A percentile compares a stretch with the other conserved stretches of the same genome.
These are phyloP conservation scores for Suillus lakei DNA, from an alignment of 768 basidiomycete genomes.

Conservation along the genomic window DNA sequence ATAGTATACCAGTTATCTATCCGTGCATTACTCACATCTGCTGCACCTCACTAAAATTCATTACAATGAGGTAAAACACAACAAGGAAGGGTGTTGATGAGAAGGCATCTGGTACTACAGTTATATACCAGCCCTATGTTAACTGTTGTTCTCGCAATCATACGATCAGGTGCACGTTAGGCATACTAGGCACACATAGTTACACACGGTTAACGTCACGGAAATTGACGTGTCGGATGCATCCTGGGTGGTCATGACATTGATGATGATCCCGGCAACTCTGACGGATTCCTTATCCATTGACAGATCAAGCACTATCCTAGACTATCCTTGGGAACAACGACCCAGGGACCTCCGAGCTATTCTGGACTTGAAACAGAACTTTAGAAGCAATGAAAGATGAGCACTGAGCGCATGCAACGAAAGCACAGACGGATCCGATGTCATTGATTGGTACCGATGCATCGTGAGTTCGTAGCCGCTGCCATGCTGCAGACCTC, in stretches of 20 bases:
- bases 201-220: slow-evolving; percentile 9
- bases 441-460: background rate
- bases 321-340: background rate
- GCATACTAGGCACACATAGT: background rate
- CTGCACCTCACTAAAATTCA: background rate
- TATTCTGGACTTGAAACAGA: too few species aligned
- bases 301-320: background rate
- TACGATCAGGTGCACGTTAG: too few species aligned
- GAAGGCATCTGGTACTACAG: background rate
- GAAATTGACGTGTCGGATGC: slow-evolving; percentile 17
- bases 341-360: background rate
- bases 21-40: background rate
- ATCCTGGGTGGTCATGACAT: background rate
- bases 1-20: too few species aligned
- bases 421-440: too few species aligned
- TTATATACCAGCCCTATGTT: background rate
- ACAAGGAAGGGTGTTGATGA: background rate
- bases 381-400: background rate
- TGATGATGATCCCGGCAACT: background rate
- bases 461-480: background rate
- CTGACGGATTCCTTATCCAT: background rate
- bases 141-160: background rate
- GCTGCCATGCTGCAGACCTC: too few species aligned
- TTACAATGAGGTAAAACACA: background rate
- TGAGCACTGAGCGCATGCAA: background rate